A percentile compares a stretch with the other conserved stretches of the same genome.
Conservation (phyloP, 1,284 basidiomycete species). For the Rhodotorula mucilaginosa region DNA sequence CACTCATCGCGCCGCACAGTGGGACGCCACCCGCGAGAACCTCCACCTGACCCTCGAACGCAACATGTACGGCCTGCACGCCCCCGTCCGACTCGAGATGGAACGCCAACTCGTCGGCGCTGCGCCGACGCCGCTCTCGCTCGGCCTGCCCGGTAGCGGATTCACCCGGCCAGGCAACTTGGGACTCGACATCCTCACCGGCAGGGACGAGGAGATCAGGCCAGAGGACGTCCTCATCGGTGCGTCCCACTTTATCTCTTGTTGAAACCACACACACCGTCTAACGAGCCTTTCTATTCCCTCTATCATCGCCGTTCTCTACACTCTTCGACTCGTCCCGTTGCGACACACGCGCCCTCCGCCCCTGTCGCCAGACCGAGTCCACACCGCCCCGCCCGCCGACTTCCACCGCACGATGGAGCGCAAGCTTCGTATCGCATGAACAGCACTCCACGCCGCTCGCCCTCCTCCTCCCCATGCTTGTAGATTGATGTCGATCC, state of each 20-base stretch:
- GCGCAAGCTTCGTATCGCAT: conserved; percentile 28
- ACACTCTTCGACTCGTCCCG: neutral
- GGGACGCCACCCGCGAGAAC: conserved; percentile 88
- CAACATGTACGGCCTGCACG: conserved; percentile 79
- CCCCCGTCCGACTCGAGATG: conserved; percentile 86
- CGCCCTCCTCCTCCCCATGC: neutral
- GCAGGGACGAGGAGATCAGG: conserved; percentile 77
- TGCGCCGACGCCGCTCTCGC: conserved; percentile 6
- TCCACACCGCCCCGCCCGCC: conserved; percentile 15
- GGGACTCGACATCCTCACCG: conserved; percentile 85
- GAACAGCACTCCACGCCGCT: neutral
- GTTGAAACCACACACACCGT: neutral
- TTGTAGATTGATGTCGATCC: neutral
- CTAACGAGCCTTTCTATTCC: neutral
- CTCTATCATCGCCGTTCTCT: neutral
- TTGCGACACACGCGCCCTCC: neutral
- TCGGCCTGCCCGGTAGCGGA: conserved; percentile 5
- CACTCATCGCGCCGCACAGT: conserved; percentile 55
- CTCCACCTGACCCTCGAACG: conserved; percentile 80
- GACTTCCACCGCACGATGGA: conserved; percentile 41
- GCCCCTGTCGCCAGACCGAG: conserved; percentile 4
- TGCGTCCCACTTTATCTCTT: conserved; percentile 1
- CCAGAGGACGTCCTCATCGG: conserved; percentile 65
- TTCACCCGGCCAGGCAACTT: conserved; percentile 57
- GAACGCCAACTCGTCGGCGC: conserved; percentile 80